Base-by-base conservation (phyloP, 2,329 filamentous ascomycete genomes). In the Trichoderma pleuroti region DNA sequence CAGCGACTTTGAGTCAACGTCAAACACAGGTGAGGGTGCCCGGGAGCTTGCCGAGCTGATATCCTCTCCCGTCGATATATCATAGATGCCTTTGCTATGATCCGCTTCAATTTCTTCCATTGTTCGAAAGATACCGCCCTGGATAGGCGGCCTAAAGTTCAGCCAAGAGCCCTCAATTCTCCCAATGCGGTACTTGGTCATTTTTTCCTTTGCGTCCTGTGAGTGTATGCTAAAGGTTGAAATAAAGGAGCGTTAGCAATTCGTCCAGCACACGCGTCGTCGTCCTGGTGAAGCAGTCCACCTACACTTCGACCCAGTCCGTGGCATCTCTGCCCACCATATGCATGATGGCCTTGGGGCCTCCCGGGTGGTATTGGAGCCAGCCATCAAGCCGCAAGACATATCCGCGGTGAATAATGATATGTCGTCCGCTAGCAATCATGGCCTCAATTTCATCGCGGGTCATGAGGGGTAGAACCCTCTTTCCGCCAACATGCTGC, bases 101-200 rank as follows among this genome's bases (percentile, higher is more conserved):
- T 80, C 81, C 39, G 81, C 78, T 57, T 82, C 80, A 9, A 81
- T 78, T 30, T 82, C 78, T 60, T 74, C 73, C 18, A 78, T 76
- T 26, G 82, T 81, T 74, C 91, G 87, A 80, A 94, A 97, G 71
- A 86, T 86, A 54, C 95, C 95, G 70, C 94, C 94, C 80, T 98
- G 95, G 66, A 98, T 95, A 0, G 96, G 95, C 5, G 96, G 94
- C 8, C 92, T 77, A 78, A 98, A 97, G 80, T 98, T 98, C 72
- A 84, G 83, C 96, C 96, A 99, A 72, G 83, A 84, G 34, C 93
- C 93, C 77, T 96, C 87, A 71, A 97, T 88, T 73, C 86, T 87
- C 57, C 96, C 96, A 76, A 98, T 93, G 73, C 93, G 90, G 79
- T 94, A 98, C 73, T 87, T 88, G 72, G 88, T 82, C 93, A 98